Evolutionary conservation across 1,284 basidiomycete genomes (phyloP), one percentile per base, ranked within the genome.

Genomic region (Microbotryum intermedium): DNA sequence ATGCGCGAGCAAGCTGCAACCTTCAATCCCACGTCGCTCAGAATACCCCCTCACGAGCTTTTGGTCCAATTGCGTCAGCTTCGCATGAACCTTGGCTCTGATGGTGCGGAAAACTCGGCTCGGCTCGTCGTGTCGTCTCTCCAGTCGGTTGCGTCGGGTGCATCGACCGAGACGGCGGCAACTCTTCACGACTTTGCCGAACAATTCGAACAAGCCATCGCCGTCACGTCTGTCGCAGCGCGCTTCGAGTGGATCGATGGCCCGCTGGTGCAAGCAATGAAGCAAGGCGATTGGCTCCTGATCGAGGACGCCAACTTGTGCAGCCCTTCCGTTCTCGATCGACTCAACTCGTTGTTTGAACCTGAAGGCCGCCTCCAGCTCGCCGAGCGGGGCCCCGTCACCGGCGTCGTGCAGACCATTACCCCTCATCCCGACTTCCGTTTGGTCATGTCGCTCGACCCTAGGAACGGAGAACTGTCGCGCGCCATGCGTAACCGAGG

Each of bases 401-500:
- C 87, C 58, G 88, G 88, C 50, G 77, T 81, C 45, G 83, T 93
- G 1, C 84, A 88, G 67, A 76, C 85, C 53, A 77, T 98, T 62
- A 79, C 75, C 28, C 93, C 95, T 1, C 92, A 98, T 74, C 82
- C 86, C 1, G 79, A 86, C 69, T 99, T 99, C 77, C 82, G 93
- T 39, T 78, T 99, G 10, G 88, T 98, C 76, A 95, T 99, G 91
- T 84, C 86, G 6, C 84, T 95, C 59, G 90, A 99, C 72, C 87
- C 91, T 23, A 83, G 85, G 62, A 82, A 87, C 67, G 97, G 95
- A 52, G 95, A 99, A 76, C 79, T 99, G 11, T 97, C 94, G 8
- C 82, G 95, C 44, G 95, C 95, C 1, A 99, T 99, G 95, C 84
- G 95, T 46, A 99, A 99, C 74, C 85, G 95, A 67, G 95, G 94